Evolutionary conservation across 345 rosid species (phyloP).

Genomic region (Pugionium cornutum): DNA sequence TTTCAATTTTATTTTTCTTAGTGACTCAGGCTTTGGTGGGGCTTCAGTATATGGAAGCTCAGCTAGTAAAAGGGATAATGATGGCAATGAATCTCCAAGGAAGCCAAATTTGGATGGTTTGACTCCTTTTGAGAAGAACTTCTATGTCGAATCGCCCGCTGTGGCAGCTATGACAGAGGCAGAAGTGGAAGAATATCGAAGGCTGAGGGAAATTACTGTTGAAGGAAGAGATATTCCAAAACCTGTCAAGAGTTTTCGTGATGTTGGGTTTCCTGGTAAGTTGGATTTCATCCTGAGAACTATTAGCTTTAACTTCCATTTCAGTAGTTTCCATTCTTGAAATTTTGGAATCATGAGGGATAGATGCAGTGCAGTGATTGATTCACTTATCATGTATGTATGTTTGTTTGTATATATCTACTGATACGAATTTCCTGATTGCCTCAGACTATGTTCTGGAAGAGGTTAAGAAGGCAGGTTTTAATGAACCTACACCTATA

Average conservation of each 20-base stretch:
- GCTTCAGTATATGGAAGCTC: conserved; percentile 62
- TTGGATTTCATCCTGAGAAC: neutral
- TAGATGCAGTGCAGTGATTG: neutral
- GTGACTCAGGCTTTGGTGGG: conserved; percentile 97
- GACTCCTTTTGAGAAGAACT: conserved; percentile 92
- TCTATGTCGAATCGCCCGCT: conserved; percentile 73
- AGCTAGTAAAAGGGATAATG: conserved; percentile 55
- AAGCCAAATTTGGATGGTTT: conserved; percentile 91
- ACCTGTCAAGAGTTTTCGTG: conserved; percentile 77
- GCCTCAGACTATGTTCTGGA: conserved; percentile 86
- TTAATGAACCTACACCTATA: conserved; percentile 92
- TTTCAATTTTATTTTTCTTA: conserved; percentile 41
- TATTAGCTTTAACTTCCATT: neutral
- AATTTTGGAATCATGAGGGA: neutral
- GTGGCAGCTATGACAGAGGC: conserved; percentile 83
- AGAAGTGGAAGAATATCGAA: conserved; percentile 84
- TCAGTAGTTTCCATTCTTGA: neutral
- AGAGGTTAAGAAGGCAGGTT: conserved; percentile 92
- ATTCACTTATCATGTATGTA: neutral
- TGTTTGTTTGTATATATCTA: neutral
- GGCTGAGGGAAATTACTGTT: conserved; percentile 74
- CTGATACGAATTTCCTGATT: conserved; percentile 22
- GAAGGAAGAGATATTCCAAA: conserved; percentile 96
- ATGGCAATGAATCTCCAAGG: conserved; percentile 54
- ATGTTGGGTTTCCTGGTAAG: conserved; percentile 92